phyloP scores from a whole-genome alignment of 2,329 filamentous ascomycete species.

The Tolypocladium pustulatum region DNA sequence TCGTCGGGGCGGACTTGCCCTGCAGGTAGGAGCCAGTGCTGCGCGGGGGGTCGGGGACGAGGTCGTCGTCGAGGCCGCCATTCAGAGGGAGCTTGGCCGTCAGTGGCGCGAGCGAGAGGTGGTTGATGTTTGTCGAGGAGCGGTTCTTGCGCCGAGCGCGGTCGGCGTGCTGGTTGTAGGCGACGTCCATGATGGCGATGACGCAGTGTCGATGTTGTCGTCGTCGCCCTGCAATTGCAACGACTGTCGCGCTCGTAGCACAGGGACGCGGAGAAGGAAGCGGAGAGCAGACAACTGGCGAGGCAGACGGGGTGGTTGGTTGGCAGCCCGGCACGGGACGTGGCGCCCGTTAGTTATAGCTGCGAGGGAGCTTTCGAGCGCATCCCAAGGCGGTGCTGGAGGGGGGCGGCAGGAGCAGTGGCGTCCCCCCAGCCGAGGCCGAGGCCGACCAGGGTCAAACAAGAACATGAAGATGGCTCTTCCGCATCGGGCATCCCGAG shows the following conservation, averaged over 20 bases:
- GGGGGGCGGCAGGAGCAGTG: not conserved
- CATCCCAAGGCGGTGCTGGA: not conserved
- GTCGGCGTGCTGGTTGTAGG: constrained; percentile 50
- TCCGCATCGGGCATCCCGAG: not conserved
- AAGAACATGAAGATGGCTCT: not conserved
- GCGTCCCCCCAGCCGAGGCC: not conserved
- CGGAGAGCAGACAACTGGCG: not conserved
- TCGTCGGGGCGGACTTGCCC: constrained; percentile 52
- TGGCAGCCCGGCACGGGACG: not conserved
- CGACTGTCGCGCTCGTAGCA: not conserved
- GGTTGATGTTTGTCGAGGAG: constrained; percentile 47
- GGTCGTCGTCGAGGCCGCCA: constrained; percentile 43
- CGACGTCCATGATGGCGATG: constrained; percentile 37
- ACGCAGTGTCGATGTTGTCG: not conserved
- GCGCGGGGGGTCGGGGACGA: constrained; percentile 25
- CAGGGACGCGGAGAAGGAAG: not conserved
- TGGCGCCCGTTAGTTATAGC: not conserved
- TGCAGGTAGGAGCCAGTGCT: constrained; percentile 43
- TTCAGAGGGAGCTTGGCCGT: constrained; percentile 50
- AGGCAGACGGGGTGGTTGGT: not conserved
- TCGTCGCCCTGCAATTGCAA: not conserved
- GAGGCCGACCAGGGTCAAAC: not conserved
- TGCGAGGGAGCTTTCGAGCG: not conserved
- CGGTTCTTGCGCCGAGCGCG: constrained; percentile 47
- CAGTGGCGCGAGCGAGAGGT: constrained; percentile 53